A percentile compares a stretch with the other conserved stretches of the same genome.
Evolutionary conservation across 1,284 basidiomycete genomes (phyloP).

Genomic region (Boletus sp.): DNA sequence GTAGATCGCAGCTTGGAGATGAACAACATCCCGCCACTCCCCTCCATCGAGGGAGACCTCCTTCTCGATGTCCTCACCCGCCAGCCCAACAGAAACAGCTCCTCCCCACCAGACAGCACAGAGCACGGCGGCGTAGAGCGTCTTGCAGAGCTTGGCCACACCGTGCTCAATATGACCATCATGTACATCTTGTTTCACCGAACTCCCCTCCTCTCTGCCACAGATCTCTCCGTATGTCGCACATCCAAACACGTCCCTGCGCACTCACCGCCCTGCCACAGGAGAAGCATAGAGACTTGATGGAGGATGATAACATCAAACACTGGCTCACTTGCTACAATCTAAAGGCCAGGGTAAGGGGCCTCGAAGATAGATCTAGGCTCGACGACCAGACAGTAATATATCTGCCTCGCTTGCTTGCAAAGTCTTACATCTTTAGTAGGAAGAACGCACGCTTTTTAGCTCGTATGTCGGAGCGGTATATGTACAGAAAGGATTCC

Average conservation of each 20-base stretch:
- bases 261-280: slow-evolving; percentile 15
- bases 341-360: slow-evolving; percentile 40
- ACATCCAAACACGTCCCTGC: not conserved
- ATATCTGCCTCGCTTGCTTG: not conserved
- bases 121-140: slow-evolving; percentile 47
- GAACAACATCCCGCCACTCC: slow-evolving; percentile 31
- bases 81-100: slow-evolving; percentile 22
- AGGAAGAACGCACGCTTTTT: slow-evolving; percentile 50
- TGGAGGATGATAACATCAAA: slow-evolving; percentile 32
- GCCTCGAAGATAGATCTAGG: slow-evolving; percentile 29
- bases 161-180: slow-evolving; percentile 41
- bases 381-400: slow-evolving; percentile 37
- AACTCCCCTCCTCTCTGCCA: slow-evolving; percentile 37
- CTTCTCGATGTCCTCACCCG: slow-evolving; percentile 52
- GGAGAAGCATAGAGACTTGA: slow-evolving; percentile 29
- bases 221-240: slow-evolving; percentile 39
- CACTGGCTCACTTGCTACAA: slow-evolving; percentile 43
- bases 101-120: slow-evolving; percentile 24
- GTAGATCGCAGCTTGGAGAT: slow-evolving; percentile 15
- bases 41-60: slow-evolving; percentile 48
- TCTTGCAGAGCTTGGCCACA: slow-evolving; percentile 45
- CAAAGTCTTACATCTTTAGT: slow-evolving; percentile 7
- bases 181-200: slow-evolving; percentile 42
- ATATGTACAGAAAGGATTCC: slow-evolving; percentile 42
- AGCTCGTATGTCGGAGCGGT: slow-evolving; percentile 51